phyloP scores from a whole-genome alignment of 805 yeast species.

The Tetrapisispora taiwanensis region DNA sequence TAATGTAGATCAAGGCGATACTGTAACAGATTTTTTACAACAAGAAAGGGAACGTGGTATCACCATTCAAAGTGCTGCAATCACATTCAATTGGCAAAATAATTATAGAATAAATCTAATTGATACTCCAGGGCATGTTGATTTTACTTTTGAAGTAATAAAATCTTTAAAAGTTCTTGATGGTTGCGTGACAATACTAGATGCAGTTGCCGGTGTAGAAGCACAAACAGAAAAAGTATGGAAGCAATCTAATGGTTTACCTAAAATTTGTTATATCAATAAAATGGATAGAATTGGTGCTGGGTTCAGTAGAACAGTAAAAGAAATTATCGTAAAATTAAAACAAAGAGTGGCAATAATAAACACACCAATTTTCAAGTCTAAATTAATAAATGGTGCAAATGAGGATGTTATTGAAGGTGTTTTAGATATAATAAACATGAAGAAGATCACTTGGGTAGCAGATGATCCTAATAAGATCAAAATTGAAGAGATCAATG shows the following conservation, averaged over 20 bases:
- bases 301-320: conserved; percentile 82
- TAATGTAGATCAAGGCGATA: conserved; percentile 92
- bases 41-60: conserved; percentile 90
- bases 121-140: conserved; percentile 98
- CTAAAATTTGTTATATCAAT: conserved; percentile 72
- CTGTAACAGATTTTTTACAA: conserved; percentile 85
- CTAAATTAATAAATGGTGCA: conserved; percentile 21
- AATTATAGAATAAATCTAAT: conserved; percentile 67
- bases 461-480: conserved; percentile 18
- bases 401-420: conserved; percentile 37
- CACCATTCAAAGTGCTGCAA: conserved; percentile 94
- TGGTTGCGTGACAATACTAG: conserved; percentile 87
- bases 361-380: conserved; percentile 65
- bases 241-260: conserved; percentile 75
- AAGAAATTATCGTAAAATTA: conserved; percentile 67
- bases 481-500: conserved; percentile 45
- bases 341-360: conserved; percentile 63
- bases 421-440: conserved; percentile 48
- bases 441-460: conserved; percentile 42
- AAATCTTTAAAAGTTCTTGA: conserved; percentile 84
- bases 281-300: conserved; percentile 98
- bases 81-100: conserved; percentile 75
- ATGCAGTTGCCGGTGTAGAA: conserved; percentile 96
- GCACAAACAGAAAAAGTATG: conserved; percentile 97
- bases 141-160: conserved; percentile 89